phyloP scores from a whole-genome alignment of 1,284 basidiomycete species.

The Athelia psychrophila region DNA sequence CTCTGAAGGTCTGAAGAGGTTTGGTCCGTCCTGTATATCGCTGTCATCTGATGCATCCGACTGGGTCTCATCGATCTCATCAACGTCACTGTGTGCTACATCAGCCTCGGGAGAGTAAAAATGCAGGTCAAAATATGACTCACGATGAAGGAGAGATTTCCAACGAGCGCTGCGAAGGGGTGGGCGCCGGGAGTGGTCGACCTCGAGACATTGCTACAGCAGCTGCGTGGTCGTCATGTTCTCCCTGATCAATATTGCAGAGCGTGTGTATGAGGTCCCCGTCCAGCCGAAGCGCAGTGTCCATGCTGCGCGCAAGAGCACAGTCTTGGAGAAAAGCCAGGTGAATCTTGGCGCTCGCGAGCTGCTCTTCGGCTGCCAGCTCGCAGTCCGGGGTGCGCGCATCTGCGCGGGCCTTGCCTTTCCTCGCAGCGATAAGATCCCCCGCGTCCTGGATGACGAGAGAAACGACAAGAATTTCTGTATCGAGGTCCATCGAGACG shows the following conservation, averaged over 20 bases:
- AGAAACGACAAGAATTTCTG: conserved; percentile 18
- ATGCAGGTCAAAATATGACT: not conserved
- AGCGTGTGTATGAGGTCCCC: conserved; percentile 20
- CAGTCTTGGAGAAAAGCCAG: conserved; percentile 31
- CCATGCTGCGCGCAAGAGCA: conserved; percentile 36
- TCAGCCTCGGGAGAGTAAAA: no score
- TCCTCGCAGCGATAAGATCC: conserved; percentile 27
- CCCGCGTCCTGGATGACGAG: conserved; percentile 38
- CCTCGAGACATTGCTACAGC: conserved; percentile 30
- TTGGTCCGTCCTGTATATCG: no score
- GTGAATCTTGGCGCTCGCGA: conserved; percentile 32
- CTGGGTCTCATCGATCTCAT: no score
- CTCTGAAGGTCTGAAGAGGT: not conserved
- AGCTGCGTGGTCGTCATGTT: conserved; percentile 31
- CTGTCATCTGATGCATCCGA: no score
- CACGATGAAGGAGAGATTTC: no score
- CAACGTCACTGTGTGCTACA: no score
- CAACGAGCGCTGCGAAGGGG: conserved; percentile 16
- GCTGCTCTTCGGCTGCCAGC: conserved; percentile 44
- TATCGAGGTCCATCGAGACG: conserved; percentile 5
- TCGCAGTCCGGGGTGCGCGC: conserved; percentile 40
- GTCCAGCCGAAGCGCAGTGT: conserved; percentile 25
- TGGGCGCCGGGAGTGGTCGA: conserved; percentile 19
- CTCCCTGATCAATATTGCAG: conserved; percentile 24
- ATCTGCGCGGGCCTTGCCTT: conserved; percentile 35